Evolutionary conservation across 257 asterid genomes (phyloP).

Genomic region (Solanum habrochaites): DNA sequence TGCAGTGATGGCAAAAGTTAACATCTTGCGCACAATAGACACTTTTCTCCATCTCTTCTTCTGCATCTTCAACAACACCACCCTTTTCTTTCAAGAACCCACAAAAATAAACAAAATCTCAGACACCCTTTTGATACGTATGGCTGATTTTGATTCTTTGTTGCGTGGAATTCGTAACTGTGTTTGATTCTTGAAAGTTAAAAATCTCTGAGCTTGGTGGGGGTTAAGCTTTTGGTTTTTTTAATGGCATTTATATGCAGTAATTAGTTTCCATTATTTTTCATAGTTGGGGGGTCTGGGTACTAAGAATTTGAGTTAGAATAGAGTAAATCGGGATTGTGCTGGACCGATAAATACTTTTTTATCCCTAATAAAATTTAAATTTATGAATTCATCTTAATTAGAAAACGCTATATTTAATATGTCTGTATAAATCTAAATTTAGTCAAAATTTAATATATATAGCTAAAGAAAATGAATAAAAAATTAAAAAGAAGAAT

Average conservation of each 20-base stretch:
- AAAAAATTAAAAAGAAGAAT: background rate
- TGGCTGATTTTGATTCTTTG: slow-evolving; percentile 1
- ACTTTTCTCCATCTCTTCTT: slow-evolving; percentile 59
- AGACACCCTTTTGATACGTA: background rate
- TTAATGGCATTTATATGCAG: background rate
- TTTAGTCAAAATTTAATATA: fast-evolving
- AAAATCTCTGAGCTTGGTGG: background rate
- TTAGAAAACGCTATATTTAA: too few relatives aligned
- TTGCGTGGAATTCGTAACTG: background rate
- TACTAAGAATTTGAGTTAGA: background rate
- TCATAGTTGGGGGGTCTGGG: background rate
- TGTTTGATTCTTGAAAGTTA: background rate
- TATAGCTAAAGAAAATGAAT: fast-evolving
- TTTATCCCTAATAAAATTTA: fast-evolving
- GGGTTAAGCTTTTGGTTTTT: background rate
- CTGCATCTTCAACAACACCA: slow-evolving; percentile 16
- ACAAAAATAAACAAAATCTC: background rate
- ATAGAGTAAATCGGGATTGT: background rate
- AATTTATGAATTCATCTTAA: too few relatives aligned
- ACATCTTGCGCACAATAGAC: slow-evolving; percentile 41
- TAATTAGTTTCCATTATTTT: background rate
- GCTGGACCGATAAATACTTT: background rate
- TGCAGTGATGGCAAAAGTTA: slow-evolving; percentile 45
- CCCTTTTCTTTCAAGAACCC: background rate
- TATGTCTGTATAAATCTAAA: too few relatives aligned